Evolutionary conservation across 768 basidiomycete species (phyloP).

Genomic region (Auricularia auricula-judae): DNA sequence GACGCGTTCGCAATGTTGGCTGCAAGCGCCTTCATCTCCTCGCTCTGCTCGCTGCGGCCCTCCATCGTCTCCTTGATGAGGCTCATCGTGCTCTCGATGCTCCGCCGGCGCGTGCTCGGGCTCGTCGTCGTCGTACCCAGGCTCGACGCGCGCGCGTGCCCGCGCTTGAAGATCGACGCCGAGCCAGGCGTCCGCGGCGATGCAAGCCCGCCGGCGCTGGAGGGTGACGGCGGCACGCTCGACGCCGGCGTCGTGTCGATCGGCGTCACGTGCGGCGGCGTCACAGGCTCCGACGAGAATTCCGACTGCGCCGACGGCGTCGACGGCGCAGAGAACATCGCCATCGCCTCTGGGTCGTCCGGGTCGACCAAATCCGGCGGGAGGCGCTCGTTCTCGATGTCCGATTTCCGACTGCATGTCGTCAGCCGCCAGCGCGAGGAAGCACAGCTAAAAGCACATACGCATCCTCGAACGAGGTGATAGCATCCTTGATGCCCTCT

Average conservation of each 20-base stretch:
- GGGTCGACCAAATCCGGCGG: constrained; percentile 88
- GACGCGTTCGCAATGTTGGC: neutral
- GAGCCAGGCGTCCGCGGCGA: neutral
- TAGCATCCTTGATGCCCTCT: constrained; percentile 92
- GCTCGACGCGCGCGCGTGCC: constrained; percentile 58
- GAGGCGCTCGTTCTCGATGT: constrained; percentile 98
- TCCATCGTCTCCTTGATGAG: constrained; percentile 32
- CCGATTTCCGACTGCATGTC: constrained; percentile 59
- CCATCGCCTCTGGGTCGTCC: constrained; percentile 9
- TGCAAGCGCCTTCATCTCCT: neutral
- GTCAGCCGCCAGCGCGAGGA: neutral
- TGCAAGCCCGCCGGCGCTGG: constrained; percentile 23
- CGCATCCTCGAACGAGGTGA: constrained; percentile 92
- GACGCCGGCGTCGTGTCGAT: neutral
- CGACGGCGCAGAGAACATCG: constrained; percentile 9
- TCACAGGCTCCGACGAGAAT: constrained; percentile 26
- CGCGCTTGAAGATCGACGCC: constrained; percentile 42
- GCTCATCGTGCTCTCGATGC: constrained; percentile 32
- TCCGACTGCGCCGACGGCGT: constrained; percentile 31
- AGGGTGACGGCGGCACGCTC: constrained; percentile 17
- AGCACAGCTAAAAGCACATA: constrained; percentile 31
- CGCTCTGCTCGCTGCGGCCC: neutral
- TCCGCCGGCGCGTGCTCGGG: constrained; percentile 29
- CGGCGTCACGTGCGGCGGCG: neutral
- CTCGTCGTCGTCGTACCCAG: constrained; percentile 33